Evolutionary conservation across 371 early-diverging fungal species (phyloP).

Genomic region (Chytridium lagenaria): DNA sequence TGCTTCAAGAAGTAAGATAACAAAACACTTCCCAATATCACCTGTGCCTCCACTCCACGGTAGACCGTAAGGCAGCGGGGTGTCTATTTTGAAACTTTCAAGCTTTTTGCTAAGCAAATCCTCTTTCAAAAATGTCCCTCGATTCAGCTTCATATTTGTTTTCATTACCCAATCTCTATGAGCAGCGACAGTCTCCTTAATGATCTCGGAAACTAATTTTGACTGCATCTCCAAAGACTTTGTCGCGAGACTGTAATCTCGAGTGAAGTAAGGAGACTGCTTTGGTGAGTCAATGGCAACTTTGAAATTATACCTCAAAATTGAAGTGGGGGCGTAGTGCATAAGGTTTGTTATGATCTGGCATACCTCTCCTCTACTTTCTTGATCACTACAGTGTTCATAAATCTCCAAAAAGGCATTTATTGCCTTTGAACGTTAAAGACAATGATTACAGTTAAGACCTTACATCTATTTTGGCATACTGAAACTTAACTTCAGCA

Average conservation of each 20-base stretch:
- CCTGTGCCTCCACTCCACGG: slow-evolving; percentile 35
- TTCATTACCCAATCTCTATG: slow-evolving; percentile 43
- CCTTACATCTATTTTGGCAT: slow-evolving; percentile 56
- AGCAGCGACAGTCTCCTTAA: slow-evolving; percentile 22
- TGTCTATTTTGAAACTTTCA: slow-evolving; percentile 18
- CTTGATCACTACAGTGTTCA: slow-evolving; percentile 45
- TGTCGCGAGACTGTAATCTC: slow-evolving; percentile 37
- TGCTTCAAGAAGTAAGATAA: neutral
- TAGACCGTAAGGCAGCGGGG: slow-evolving; percentile 38
- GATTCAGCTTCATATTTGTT: slow-evolving; percentile 13
- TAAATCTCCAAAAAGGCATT: slow-evolving; percentile 55
- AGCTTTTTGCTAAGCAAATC: neutral
- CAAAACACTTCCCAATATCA: neutral
- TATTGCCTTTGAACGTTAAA: slow-evolving; percentile 34
- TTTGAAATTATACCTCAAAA: slow-evolving; percentile 40
- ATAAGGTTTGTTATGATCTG: slow-evolving; percentile 51
- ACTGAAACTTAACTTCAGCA: slow-evolving; percentile 54
- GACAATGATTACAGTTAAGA: neutral
- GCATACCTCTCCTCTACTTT: slow-evolving; percentile 32
- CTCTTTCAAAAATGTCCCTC: neutral
- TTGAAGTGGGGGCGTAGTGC: slow-evolving; percentile 44
- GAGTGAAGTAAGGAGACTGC: slow-evolving; percentile 49
- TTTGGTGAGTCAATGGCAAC: neutral
- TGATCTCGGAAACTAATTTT: slow-evolving; percentile 24
- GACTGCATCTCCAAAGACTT: slow-evolving; percentile 46